Evolutionary conservation across 2,329 filamentous ascomycete species (phyloP).

Genomic region (Colletotrichum scovillei): DNA sequence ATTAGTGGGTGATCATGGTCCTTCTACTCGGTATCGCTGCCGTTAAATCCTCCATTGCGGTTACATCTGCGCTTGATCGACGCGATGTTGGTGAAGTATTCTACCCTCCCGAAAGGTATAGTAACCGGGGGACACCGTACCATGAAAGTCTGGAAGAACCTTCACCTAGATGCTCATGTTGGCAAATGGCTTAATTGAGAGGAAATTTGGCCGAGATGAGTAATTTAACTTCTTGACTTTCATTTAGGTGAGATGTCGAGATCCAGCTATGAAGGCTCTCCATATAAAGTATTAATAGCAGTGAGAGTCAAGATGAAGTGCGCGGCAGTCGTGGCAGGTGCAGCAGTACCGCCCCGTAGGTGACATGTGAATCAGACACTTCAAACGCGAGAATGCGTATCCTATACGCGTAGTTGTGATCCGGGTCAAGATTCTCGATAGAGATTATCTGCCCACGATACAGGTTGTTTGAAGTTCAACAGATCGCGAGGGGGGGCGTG

Average conservation of each 20-base stretch:
- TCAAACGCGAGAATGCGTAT: background rate
- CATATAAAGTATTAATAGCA: background rate
- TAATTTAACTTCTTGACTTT: background rate
- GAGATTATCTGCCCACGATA: background rate
- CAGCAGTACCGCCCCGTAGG: background rate
- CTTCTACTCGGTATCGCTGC: background rate
- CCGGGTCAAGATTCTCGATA: background rate
- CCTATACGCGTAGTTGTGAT: background rate
- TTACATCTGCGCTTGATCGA: too few species aligned
- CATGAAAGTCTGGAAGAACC: too few species aligned
- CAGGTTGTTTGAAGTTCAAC: background rate
- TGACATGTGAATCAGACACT: background rate
- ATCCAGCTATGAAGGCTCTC: background rate
- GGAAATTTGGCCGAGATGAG: background rate
- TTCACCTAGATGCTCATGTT: too few species aligned
- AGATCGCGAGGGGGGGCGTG: background rate
- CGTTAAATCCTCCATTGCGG: background rate
- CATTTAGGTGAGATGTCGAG: background rate
- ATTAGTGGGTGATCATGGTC: constrained; percentile 1
- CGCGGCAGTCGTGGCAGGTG: background rate
- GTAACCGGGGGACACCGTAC: too few species aligned
- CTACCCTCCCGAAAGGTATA: too few species aligned
- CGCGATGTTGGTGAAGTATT: too few species aligned
- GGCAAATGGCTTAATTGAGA: too few species aligned
- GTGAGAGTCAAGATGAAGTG: background rate